Evolutionary conservation across 1,284 basidiomycete genomes (phyloP).

Genomic region (Xerocomus minutiporus): DNA sequence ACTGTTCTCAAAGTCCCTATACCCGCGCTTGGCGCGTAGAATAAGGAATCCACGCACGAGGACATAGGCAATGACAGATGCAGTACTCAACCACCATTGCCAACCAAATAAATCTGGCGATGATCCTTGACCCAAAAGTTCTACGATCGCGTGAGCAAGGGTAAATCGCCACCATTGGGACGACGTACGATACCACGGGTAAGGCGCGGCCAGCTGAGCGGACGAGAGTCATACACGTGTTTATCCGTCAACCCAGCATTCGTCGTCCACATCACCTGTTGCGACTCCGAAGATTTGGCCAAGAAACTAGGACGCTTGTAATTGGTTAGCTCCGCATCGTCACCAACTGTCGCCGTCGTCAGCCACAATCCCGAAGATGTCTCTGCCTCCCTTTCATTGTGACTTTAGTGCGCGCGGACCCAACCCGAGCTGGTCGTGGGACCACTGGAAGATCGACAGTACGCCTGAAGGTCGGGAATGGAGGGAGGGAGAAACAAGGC

Average conservation of each 20-base stretch:
- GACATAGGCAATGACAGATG: constrained; percentile 68
- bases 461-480: constrained; percentile 46
- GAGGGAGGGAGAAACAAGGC: constrained; percentile 46
- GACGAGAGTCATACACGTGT: constrained; percentile 92
- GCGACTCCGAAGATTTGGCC: constrained; percentile 87
- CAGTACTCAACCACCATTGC: constrained; percentile 87
- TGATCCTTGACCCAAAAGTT: constrained; percentile 99
- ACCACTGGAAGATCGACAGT: background rate
- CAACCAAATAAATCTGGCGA: constrained; percentile 90
- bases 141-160: constrained; percentile 35
- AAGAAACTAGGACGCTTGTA: constrained; percentile 86
- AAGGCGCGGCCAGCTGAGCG: constrained; percentile 84
- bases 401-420: background rate
- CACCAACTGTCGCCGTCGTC: constrained; percentile 48
- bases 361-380: background rate
- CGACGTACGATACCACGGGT: constrained; percentile 84
- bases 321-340: constrained; percentile 78
- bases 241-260: constrained; percentile 94
- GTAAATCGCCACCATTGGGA: background rate
- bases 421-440: background rate
- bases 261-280: constrained; percentile 97
- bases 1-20: constrained; percentile 89
- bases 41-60: constrained; percentile 73
- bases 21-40: constrained; percentile 87
- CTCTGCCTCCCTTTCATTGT: background rate